Conservation (phyloP, 202 grass and related monocot genomes). For the Zizania palustris region DNA sequence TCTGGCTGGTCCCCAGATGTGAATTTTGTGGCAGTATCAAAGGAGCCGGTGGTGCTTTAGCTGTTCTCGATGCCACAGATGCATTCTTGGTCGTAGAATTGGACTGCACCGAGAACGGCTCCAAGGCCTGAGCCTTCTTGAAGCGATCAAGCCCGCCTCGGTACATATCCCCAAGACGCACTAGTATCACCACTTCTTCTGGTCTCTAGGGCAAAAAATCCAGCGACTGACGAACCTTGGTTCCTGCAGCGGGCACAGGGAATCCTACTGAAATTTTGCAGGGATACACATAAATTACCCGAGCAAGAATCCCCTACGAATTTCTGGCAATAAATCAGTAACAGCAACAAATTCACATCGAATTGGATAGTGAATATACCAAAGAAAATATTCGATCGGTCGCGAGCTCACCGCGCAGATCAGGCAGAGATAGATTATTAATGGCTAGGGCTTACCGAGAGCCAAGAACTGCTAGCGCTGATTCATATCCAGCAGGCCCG, state of each 20-base stretch:
- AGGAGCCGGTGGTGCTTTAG: conserved; percentile 14
- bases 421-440: not conserved
- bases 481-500: not conserved
- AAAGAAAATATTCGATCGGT: not conserved
- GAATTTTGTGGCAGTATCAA: conserved; percentile 41
- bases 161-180: conserved; percentile 56
- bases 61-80: conserved; percentile 23
- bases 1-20: conserved; percentile 4
- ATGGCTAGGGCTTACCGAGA: not conserved
- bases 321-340: not conserved
- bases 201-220: not conserved
- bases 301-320: conserved; percentile 8
- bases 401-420: not conserved
- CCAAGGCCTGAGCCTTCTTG: conserved; percentile 87
- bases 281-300: not conserved
- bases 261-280: not conserved
- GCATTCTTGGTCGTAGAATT: conserved; percentile 44
- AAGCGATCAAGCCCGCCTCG: conserved; percentile 87
- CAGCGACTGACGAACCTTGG: conserved; percentile 19
- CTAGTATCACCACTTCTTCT: not conserved
- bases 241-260: not conserved
- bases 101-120: conserved; percentile 71
- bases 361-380: not conserved
- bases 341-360: not conserved
- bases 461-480: not conserved